Evolutionary conservation across 2,329 filamentous ascomycete genomes (phyloP).

Genomic region (Penicillium hesseltinei): DNA sequence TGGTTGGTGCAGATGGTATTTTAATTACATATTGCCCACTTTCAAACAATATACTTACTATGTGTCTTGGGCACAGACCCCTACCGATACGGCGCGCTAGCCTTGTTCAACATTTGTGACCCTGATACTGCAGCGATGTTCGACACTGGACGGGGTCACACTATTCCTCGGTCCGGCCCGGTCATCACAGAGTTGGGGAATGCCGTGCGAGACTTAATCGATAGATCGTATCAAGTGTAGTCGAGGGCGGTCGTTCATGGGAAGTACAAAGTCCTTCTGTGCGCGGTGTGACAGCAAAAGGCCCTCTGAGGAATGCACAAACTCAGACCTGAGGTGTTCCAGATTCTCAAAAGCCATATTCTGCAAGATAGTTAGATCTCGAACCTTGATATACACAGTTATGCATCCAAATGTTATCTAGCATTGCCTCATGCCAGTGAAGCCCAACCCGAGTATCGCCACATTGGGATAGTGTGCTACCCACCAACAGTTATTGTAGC

Average conservation of each 20-base stretch:
- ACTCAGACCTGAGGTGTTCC: background rate
- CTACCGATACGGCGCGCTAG: constrained; percentile 60
- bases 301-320: background rate
- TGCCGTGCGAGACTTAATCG: constrained; percentile 17
- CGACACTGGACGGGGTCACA: constrained; percentile 65
- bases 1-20: constrained; percentile 34
- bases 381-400: background rate
- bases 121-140: constrained; percentile 60
- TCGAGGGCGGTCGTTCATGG: background rate
- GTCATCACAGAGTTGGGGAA: constrained; percentile 21
- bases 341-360: background rate
- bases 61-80: constrained; percentile 45
- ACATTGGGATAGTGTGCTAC: background rate
- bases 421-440: background rate
- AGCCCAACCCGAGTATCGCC: background rate
- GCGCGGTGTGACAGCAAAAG: background rate
- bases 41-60: background rate
- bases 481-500: background rate
- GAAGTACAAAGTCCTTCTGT: background rate
- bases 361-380: background rate
- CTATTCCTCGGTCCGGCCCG: constrained; percentile 49
- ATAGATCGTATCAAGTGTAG: constrained; percentile 2
- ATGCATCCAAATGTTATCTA: background rate
- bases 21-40: constrained; percentile 16
- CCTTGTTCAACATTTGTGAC: constrained; percentile 62